Evolutionary conservation across 768 basidiomycete species (phyloP).

Genomic region (Kwoniella sp.): DNA sequence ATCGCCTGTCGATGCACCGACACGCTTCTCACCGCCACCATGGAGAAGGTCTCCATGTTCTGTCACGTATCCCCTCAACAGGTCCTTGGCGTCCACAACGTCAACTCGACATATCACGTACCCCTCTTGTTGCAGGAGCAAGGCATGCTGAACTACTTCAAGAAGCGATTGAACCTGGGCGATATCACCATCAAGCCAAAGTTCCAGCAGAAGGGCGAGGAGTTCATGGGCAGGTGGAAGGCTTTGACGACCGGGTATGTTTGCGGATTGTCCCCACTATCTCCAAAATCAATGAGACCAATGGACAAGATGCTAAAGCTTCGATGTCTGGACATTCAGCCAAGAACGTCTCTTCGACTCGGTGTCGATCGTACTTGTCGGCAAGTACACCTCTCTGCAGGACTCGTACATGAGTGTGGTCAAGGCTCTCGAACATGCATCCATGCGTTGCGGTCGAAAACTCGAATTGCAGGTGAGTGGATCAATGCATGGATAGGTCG

Average conservation of each 20-base stretch:
- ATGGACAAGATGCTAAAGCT: background rate
- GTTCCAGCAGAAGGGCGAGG: constrained; percentile 66
- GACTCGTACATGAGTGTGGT: constrained; percentile 99
- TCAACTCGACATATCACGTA: constrained; percentile 95
- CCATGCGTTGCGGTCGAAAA: constrained; percentile 85
- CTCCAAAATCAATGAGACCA: no score
- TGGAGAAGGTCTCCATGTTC: constrained; percentile 98
- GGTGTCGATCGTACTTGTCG: constrained; percentile 87
- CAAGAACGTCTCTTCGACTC: constrained; percentile 89
- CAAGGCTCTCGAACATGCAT: constrained; percentile 95
- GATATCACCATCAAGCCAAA: constrained; percentile 62
- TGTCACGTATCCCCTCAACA: constrained; percentile 85
- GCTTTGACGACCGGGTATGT: constrained; percentile 77
- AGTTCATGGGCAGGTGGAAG: constrained; percentile 75
- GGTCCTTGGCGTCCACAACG: constrained; percentile 94
- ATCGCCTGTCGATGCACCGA: constrained; percentile 90
- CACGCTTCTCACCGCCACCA: constrained; percentile 79
- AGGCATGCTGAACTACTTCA: constrained; percentile 83
- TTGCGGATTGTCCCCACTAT: background rate
- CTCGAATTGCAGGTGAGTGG: constrained; percentile 72
- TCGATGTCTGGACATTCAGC: constrained; percentile 58
- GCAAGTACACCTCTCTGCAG: constrained; percentile 94
- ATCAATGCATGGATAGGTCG: background rate
- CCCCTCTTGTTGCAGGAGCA: constrained; percentile 88
- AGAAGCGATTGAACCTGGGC: constrained; percentile 75